Evolutionary conservation across 176 grass and related monocot species (phyloP), one percentile per base, ranked within the genome.

Genomic region (Typha latifolia): DNA sequence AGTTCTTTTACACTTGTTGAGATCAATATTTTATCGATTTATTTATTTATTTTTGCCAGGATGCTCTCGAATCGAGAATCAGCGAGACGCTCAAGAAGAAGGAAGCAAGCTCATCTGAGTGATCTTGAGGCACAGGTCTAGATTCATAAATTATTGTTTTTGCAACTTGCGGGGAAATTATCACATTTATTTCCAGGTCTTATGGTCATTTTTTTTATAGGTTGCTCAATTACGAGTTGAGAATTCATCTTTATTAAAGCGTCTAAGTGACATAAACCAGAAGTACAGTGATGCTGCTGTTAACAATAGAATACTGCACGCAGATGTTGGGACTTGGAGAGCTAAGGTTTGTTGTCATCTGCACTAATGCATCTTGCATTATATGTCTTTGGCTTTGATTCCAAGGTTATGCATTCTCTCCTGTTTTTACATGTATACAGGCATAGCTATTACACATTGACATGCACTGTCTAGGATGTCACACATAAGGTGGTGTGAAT

Each of bases 1-100:
- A n/a, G 13, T 53, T n/a, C n/a, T 1, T 18, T 22, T 20, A 19
- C 21, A 59, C 53, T 59, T 22, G 53, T 59, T 59, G 10, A 2
- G 53, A 21, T 59, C 20, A 21, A 9, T 11, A 21, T 16, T 59
- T 59, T 59, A 21, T 19, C 8, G 5, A 19, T 59, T 59, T 9
- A 18, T 59, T 59, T 16, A 55, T 55, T 53, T n/a, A 16, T 22
- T 7, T 49, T 55, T 16, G 14, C 26, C 78, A 91, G 92, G 72
- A 91, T 91, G 88, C 65, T 96, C 31, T 96, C 88, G 76, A 96
- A 96, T 52, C 82, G 88, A 67, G 92, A 96, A 76, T 96, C 92
- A 52, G 92, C 85, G 72, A 88, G 88, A 67, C 85, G 88, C 61
- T 96, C 92, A 65, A 82, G 92, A 63, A 91, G 79, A 66, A 91